A percentile compares a stretch with the other conserved stretches of the same genome.
phyloP scores from a whole-genome alignment of 2,329 filamentous ascomycete species.

The Rhynchosporium graminicola region DNA sequence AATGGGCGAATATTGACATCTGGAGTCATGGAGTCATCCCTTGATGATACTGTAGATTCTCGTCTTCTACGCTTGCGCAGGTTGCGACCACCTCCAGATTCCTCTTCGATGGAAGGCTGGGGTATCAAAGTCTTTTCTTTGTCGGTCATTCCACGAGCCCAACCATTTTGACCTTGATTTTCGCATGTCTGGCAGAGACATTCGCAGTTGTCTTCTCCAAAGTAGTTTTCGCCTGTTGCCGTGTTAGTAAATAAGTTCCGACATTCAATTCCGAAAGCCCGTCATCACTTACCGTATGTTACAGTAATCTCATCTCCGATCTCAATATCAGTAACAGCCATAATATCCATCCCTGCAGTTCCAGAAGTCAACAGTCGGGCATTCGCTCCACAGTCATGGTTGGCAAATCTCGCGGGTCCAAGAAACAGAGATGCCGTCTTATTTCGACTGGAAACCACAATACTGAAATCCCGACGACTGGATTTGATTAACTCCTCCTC shows the following conservation, averaged over 20 bases:
- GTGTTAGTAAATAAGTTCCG: not conserved
- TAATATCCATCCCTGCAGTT: slow-evolving; percentile 85
- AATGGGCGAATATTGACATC: slow-evolving; percentile 45
- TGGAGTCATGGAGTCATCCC: slow-evolving; percentile 59
- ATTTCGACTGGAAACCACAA: slow-evolving; percentile 89
- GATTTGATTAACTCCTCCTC: slow-evolving; percentile 82
- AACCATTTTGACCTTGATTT: slow-evolving; percentile 73
- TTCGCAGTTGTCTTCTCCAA: slow-evolving; percentile 92
- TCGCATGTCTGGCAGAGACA: slow-evolving; percentile 92
- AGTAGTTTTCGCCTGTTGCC: slow-evolving; percentile 74
- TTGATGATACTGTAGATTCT: slow-evolving; percentile 52
- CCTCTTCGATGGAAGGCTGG: slow-evolving; percentile 38
- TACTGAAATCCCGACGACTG: slow-evolving; percentile 91
- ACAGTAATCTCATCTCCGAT: slow-evolving; percentile 95
- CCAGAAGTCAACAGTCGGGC: slow-evolving; percentile 82
- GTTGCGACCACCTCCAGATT: slow-evolving; percentile 39
- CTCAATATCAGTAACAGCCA: slow-evolving; percentile 78
- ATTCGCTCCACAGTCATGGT: slow-evolving; percentile 95
- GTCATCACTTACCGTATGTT: slow-evolving; percentile 61
- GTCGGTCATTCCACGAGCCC: slow-evolving; percentile 59
- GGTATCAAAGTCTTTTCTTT: slow-evolving; percentile 35
- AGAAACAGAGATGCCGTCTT: slow-evolving; percentile 91
- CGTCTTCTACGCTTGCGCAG: slow-evolving; percentile 53
- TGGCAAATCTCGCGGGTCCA: slow-evolving; percentile 92
- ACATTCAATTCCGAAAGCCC: not conserved